These are phyloP conservation scores for Ulota crispa DNA, from an alignment of 225 moss, liverwort and hornwort species.

Conservation along the genomic window DNA sequence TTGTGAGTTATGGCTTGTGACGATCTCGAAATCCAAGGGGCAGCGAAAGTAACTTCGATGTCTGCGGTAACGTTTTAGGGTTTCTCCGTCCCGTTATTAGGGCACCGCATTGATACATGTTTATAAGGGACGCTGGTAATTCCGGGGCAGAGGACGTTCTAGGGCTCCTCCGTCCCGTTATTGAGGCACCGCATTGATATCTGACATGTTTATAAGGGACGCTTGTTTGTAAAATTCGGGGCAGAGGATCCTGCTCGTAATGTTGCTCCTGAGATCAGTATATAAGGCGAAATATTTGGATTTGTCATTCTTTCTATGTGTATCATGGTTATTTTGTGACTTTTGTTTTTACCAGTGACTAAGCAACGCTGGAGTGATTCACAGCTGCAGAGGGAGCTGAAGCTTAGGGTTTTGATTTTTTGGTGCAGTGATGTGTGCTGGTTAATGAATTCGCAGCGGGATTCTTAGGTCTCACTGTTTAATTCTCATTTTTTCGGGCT, in stretches of 20 bases:
- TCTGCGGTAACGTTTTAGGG: neutral
- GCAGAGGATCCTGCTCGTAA: neutral
- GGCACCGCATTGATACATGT: neutral
- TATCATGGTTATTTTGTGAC: neutral
- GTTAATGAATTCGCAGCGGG: neutral
- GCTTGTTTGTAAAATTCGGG: neutral
- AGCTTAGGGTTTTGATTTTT: neutral
- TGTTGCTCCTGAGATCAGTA: neutral
- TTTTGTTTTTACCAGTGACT: neutral
- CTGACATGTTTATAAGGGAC: neutral
- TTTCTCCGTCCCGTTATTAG: neutral
- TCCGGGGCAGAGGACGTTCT: too few relatives aligned
- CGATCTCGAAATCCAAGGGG: neutral
- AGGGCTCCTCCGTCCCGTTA: neutral
- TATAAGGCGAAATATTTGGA: neutral
- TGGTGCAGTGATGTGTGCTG: neutral
- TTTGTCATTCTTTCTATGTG: neutral
- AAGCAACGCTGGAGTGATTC: conserved; percentile 60
- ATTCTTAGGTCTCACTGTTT: neutral
- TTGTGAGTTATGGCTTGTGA: too few relatives aligned
- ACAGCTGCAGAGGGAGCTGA: conserved; percentile 14
- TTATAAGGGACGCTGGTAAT: neutral
- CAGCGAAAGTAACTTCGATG: neutral
- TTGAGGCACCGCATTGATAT: neutral
- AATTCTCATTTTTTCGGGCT: neutral